phyloP scores from a whole-genome alignment of 2,329 filamentous ascomycete genomes.

The Trichoderma sp. region DNA sequence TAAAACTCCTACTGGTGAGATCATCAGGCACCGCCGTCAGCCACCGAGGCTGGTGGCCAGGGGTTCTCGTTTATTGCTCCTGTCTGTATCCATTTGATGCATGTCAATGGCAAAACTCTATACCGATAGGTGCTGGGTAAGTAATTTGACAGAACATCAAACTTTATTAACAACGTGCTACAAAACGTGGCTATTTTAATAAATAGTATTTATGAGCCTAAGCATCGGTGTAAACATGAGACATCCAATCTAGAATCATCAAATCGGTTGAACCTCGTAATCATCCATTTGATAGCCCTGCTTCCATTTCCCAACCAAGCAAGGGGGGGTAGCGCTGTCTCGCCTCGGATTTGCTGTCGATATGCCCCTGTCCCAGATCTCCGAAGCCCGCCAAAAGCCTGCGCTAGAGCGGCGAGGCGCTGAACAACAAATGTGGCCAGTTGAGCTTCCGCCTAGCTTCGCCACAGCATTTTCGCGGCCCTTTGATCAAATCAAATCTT shows the following conservation, averaged over 20 bases:
- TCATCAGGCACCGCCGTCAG: not conserved
- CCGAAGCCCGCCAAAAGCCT: constrained; percentile 5
- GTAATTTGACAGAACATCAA: not conserved
- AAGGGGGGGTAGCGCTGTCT: not conserved
- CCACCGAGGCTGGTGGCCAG: not conserved
- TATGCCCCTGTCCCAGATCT: constrained; percentile 19
- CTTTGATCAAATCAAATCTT: constrained; percentile 2
- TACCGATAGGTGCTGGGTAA: not conserved
- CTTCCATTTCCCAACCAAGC: not conserved
- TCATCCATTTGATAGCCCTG: not conserved
- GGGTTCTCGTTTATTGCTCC: not conserved
- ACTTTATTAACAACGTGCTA: not conserved
- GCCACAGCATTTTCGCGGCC: constrained; percentile 27
- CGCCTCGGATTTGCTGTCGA: constrained; percentile 4
- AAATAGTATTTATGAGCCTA: not conserved
- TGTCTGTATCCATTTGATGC: not conserved
- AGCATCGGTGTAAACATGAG: not conserved
- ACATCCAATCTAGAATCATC: not conserved
- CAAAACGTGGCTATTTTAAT: not conserved
- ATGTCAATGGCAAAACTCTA: not conserved
- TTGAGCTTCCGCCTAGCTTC: constrained; percentile 19
- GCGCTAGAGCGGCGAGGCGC: constrained; percentile 7
- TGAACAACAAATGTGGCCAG: constrained; percentile 18
- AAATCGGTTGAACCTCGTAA: not conserved
- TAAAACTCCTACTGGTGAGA: not conserved